Evolutionary conservation across 495 filamentous ascomycete genomes (phyloP).

Genomic region (Penicillium cinerascens): DNA sequence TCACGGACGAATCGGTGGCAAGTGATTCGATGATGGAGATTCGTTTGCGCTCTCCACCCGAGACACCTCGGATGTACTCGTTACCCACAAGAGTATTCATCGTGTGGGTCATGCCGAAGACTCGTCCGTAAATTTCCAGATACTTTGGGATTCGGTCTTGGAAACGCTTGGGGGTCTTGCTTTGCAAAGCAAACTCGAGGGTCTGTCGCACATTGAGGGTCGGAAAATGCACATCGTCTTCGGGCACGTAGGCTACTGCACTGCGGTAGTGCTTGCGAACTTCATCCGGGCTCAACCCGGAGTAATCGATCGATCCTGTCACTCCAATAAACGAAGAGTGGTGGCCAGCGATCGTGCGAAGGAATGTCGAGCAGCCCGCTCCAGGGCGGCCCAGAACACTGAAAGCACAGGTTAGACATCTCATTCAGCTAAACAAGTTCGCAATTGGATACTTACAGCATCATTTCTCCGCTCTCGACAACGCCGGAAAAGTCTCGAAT

Average conservation of each 20-base stretch:
- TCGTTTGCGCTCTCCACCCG: constrained; percentile 78
- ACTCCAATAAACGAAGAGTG: constrained; percentile 72
- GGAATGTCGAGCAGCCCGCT: constrained; percentile 81
- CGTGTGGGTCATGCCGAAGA: constrained; percentile 84
- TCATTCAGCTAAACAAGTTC: neutral
- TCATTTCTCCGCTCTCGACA: constrained; percentile 68
- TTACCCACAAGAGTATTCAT: constrained; percentile 80
- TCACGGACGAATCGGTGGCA: constrained; percentile 68
- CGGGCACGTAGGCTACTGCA: constrained; percentile 77
- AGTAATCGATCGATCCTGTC: constrained; percentile 77
- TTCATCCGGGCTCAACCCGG: constrained; percentile 58
- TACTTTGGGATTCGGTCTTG: constrained; percentile 64
- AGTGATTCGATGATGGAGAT: constrained; percentile 52
- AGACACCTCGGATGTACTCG: constrained; percentile 78
- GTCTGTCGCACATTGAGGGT: constrained; percentile 83
- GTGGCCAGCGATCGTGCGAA: constrained; percentile 80
- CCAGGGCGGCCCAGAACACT: constrained; percentile 78
- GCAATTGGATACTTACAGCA: constrained; percentile 50
- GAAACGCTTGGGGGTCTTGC: constrained; percentile 69
- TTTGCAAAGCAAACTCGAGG: constrained; percentile 73
- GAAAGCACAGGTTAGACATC: neutral
- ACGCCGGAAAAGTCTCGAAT: constrained; percentile 63
- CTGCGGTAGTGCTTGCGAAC: constrained; percentile 68
- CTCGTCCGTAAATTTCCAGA: constrained; percentile 67
- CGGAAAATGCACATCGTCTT: constrained; percentile 79